Evolutionary conservation across 768 basidiomycete genomes (phyloP).

Genomic region (Lentinula lateritia): DNA sequence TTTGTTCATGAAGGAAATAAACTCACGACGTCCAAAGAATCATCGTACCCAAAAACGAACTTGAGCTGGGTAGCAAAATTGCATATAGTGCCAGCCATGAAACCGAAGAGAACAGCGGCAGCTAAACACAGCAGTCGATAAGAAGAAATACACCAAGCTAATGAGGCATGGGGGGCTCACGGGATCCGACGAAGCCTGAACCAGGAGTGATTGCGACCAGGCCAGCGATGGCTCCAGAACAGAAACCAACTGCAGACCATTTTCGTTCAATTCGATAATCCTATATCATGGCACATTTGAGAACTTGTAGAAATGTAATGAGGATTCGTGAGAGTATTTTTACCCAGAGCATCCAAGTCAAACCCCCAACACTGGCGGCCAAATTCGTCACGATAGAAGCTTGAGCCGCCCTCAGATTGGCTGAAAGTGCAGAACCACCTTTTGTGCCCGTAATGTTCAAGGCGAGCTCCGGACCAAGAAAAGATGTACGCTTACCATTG

Average conservation of each 20-base stretch:
- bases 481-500: conserved; percentile 86
- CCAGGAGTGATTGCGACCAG: conserved; percentile 87
- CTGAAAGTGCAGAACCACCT: background rate
- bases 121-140: conserved; percentile 28
- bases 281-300: conserved; percentile 19
- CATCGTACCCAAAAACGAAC: conserved; percentile 70
- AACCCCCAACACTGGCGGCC: conserved; percentile 78
- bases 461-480: background rate
- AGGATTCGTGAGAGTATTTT: conserved; percentile 7
- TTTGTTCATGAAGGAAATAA: background rate
- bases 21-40: conserved; percentile 66
- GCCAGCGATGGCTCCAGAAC: conserved; percentile 89
- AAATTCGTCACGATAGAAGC: conserved; percentile 94
- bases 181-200: conserved; percentile 76
- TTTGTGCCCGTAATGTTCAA: background rate
- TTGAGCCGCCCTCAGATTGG: conserved; percentile 81
- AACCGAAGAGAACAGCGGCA: conserved; percentile 81
- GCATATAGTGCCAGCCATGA: conserved; percentile 77
- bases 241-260: conserved; percentile 93
- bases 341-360: conserved; percentile 92
- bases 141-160: background rate
- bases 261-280: conserved; percentile 92
- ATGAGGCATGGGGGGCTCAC: conserved; percentile 29
- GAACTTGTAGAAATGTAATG: background rate
- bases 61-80: conserved; percentile 96